Evolutionary conservation across 164 flowering plant species (phyloP).

Genomic region (Saururus chinensis): DNA sequence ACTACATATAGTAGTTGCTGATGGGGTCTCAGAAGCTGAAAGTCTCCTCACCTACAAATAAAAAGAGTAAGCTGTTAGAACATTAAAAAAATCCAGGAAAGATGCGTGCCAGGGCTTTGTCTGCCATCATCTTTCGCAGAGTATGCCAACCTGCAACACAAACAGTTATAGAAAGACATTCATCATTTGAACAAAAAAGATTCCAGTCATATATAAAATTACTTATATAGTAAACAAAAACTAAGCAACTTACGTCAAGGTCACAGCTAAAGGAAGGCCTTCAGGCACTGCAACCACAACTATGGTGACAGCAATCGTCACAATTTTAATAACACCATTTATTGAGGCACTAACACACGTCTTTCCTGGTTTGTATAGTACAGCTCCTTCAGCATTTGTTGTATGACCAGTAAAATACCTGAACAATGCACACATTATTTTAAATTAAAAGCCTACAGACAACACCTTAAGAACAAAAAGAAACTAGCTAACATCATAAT

Average conservation of each 20-base stretch:
- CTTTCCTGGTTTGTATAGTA: conserved; percentile 38
- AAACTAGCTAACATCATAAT: neutral
- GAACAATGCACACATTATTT: no score
- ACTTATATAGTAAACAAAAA: no score
- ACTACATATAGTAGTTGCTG: conserved; percentile 96
- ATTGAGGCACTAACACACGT: conserved; percentile 45
- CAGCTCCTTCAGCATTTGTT: conserved; percentile 25
- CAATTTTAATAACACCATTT: conserved; percentile 64
- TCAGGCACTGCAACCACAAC: no score
- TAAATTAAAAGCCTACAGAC: no score
- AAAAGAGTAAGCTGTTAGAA: conserved; percentile 10
- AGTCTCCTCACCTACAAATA: conserved; percentile 70
- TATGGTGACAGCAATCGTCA: no score
- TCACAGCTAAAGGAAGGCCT: no score
- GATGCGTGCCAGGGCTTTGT: conserved; percentile 77
- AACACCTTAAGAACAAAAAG: no score
- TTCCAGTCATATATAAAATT: no score
- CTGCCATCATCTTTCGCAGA: conserved; percentile 99
- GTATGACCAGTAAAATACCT: conserved; percentile 85
- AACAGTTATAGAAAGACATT: no score
- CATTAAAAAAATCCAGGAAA: neutral
- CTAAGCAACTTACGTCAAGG: no score
- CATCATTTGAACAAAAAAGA: no score
- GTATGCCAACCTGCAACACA: conserved; percentile 90
- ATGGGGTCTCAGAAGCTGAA: conserved; percentile 96